Evolutionary conservation across 345 rosid species (phyloP).

Genomic region (Camelina neglecta): DNA sequence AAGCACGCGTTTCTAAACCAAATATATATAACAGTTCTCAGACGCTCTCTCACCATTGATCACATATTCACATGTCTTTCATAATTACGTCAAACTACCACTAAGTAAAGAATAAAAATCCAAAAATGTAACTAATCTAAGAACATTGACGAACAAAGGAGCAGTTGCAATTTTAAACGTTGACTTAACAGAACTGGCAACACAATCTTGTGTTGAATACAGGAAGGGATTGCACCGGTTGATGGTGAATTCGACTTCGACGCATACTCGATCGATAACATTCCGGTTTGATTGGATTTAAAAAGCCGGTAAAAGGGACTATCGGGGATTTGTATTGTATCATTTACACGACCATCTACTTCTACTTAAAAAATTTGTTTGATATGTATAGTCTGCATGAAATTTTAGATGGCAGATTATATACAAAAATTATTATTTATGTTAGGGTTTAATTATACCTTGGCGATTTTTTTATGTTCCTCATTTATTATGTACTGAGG

Average conservation of each 20-base stretch:
- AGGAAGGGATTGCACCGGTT: slow-evolving; percentile 63
- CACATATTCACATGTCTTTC: slow-evolving; percentile 3
- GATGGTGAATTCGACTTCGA: slow-evolving; percentile 83
- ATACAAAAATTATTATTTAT: slow-evolving; percentile 8
- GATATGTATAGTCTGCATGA: slow-evolving; percentile 39
- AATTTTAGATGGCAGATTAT: slow-evolving; percentile 37
- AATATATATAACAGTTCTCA: slow-evolving; percentile 32
- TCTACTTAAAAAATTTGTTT: slow-evolving; percentile 26
- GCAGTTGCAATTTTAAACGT: slow-evolving; percentile 8
- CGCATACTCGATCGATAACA: slow-evolving; percentile 71
- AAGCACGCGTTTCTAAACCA: slow-evolving; percentile 26
- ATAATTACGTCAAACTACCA: slow-evolving; percentile 23
- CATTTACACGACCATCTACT: slow-evolving; percentile 30
- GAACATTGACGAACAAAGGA: neutral
- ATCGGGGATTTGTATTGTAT: slow-evolving; percentile 38
- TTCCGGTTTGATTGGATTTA: slow-evolving; percentile 53
- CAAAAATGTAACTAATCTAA: neutral
- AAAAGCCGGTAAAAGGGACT: slow-evolving; percentile 16
- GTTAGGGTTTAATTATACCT: slow-evolving; percentile 17
- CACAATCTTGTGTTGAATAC: slow-evolving; percentile 55
- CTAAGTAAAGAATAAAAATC: neutral
- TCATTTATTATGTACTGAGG: slow-evolving; percentile 9
- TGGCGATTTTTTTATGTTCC: slow-evolving; percentile 23
- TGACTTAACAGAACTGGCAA: slow-evolving; percentile 10
- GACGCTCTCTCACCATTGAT: slow-evolving; percentile 25